These are phyloP conservation scores for Sistotremastrum suecicum DNA, from an alignment of 768 basidiomycete species.

Conservation along the genomic window DNA sequence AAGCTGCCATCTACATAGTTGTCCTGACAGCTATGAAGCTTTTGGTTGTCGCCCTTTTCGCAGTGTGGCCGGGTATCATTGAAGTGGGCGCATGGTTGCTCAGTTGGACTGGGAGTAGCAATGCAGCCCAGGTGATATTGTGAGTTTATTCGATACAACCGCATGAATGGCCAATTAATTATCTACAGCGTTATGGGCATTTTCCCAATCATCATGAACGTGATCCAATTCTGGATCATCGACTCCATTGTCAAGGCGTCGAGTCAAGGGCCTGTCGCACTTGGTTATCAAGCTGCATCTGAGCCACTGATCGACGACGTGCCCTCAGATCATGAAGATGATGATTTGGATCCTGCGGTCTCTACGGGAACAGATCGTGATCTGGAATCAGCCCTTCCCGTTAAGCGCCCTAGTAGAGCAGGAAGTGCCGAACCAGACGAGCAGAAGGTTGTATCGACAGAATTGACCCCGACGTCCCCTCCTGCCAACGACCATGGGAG, in stretches of 20 bases:
- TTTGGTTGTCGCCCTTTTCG: conserved; percentile 67
- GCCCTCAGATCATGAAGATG: conserved; percentile 42
- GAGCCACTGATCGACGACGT: conserved; percentile 49
- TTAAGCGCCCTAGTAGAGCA: conserved; percentile 25
- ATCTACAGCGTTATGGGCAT: conserved; percentile 67
- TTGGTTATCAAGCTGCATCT: conserved; percentile 26
- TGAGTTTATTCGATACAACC: conserved; percentile 25
- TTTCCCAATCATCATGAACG: conserved; percentile 81
- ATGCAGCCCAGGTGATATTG: conserved; percentile 68
- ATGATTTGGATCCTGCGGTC: conserved; percentile 14
- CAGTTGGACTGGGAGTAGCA: conserved; percentile 57
- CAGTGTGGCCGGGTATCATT: conserved; percentile 56
- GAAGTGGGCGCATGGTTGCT: conserved; percentile 77
- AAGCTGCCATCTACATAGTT: conserved; percentile 70
- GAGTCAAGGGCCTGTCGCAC: conserved; percentile 19
- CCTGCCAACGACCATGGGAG: not conserved
- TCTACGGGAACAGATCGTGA: not conserved
- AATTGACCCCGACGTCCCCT: not conserved
- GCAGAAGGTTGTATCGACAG: not conserved
- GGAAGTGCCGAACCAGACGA: conserved; percentile 22
- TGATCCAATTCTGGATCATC: conserved; percentile 90
- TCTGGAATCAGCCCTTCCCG: not conserved
- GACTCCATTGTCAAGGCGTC: conserved; percentile 84
- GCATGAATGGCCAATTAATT: not conserved
- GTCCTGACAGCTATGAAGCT: conserved; percentile 81